Percentiles rank a stretch among this genome's conserved stretches.
Evolutionary conservation across 176 grass and related monocot genomes (phyloP).

Genomic region (Pontederia crassipes): DNA sequence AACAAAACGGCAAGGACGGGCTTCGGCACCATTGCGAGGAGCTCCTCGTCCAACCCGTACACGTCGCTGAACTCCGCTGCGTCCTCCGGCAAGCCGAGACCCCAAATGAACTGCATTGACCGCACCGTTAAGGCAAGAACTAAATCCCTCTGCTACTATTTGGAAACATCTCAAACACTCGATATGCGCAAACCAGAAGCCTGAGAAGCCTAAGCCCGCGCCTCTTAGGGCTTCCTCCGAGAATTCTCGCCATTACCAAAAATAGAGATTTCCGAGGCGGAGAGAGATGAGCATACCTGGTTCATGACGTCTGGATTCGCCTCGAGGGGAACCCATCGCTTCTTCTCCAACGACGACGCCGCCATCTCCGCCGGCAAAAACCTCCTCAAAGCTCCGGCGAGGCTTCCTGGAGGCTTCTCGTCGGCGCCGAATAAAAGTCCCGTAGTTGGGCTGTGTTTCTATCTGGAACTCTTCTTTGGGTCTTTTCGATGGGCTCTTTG

Average conservation of each 20-base stretch:
- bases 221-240: too few species aligned
- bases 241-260: too few species aligned
- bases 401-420: too few species aligned
- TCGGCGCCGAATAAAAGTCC: too few species aligned
- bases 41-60: constrained; percentile 85
- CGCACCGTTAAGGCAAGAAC: background rate
- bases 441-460: too few species aligned
- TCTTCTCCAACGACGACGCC: constrained; percentile 29
- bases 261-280: background rate
- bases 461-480: too few species aligned
- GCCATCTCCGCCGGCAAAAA: background rate
- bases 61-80: constrained; percentile 77
- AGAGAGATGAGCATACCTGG: constrained; percentile 31
- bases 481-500: too few species aligned
- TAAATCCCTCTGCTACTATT: background rate
- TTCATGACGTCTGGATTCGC: constrained; percentile 88
- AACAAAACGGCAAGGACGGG: constrained; percentile 88
- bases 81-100: constrained; percentile 58
- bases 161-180: too few species aligned
- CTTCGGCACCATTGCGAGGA: constrained; percentile 80
- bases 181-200: too few species aligned
- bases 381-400: too few species aligned
- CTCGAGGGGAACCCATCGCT: constrained; percentile 86
- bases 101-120: constrained; percentile 67
- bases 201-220: too few species aligned